Base-by-base conservation (phyloP, 2,329 filamentous ascomycete genomes). In the Xylogone sp. region DNA sequence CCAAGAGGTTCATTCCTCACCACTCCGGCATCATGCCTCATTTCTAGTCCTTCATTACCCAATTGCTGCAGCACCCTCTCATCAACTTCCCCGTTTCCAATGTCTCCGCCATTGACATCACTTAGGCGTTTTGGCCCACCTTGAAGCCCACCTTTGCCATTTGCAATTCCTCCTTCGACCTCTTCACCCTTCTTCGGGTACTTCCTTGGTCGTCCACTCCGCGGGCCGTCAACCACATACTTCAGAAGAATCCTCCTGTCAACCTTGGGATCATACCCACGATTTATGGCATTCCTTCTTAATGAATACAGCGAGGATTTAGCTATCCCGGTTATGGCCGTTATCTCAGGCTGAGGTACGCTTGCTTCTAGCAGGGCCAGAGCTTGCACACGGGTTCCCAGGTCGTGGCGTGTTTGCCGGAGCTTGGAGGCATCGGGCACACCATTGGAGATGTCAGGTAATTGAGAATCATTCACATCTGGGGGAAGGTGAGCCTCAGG, bases 171-270 rank as follows among this genome's bases (percentile, higher is more conserved):
- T 18, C 34, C 34, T 39, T 39, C 34, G 8, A 39, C 34, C 34
- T 39, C 34, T 39, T 39, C 34, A 5, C 34, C 34, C 34, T 39
- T 39, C 34, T 39, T 39, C 12, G 34, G 34, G n/a, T 39, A 39
- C 34, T 39, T 39, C 34, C 34, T 39, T 16, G 45, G 45, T 19
- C 45, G 45, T 46, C 45, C 45, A 46, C 20, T 24, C 19, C 45
- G 20, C 24, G 21, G 19, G 4, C 20, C 21, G 31, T 46, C 45
- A 20, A 24, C 21, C 9, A 46, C 45, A 46, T 46, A 34, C 9
- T 13, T 20, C 19, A 46, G 21, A 4, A 29, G 20, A n/a, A 46
- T 20, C 13, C 21, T 46, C 24, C 24, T 46, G 24, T 20, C 19
- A 12, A 27, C 24, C 16, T 21, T 29, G 5, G 45, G 45, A 29